Base-by-base conservation (phyloP, 129 eudicot species). In the Lactuca sativa region DNA sequence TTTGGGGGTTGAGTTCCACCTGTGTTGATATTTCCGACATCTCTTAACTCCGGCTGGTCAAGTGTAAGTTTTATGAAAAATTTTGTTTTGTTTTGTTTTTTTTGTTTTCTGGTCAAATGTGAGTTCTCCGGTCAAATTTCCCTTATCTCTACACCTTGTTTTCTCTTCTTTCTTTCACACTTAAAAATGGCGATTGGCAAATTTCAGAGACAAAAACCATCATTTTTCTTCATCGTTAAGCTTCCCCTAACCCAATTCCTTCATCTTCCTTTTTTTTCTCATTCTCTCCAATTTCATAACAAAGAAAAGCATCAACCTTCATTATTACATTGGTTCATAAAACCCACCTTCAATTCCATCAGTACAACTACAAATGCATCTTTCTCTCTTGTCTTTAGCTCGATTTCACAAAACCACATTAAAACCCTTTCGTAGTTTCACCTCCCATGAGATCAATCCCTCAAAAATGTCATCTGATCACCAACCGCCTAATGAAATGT, bases 231-330 rank as follows among this genome's bases (percentile, higher is more conserved):
- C 83, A 53, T 71, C 72, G 30, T 60, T 73, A 73, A 80, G 56
- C 72, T 66, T 70, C 79, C 73, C 33, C 56, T 59, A 62, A 56
- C 37, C 70, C 18, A 69, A 62, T 62, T 68, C 75, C 17, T 25
- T 62, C 71, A 12, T 76, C 79, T 74, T 60, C 62, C 59, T n/a
- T 64, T 56, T 64, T 38, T 68, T 52, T 56, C 61, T 60, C 18
- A 53, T 18, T 63, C 71, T 56, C 66, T 69, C 79, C 84, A 7
- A 21, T 40, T 66, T 63, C 43, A 56, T 73, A 66, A 80, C 55
- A 83, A 87, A 87, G 91, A 61, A 81, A 90, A 81, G 91, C 78
- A 87, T 87, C 80, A 56, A 71, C 52, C 64, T 62, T 73, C 59
- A 73, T 21, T 32, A 59, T 73, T 61, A 64, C 60, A 57, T 44